Evolutionary conservation across 139 green algal species (phyloP), one percentile per base, ranked within the genome.

Genomic region (Chlorella sp.): DNA sequence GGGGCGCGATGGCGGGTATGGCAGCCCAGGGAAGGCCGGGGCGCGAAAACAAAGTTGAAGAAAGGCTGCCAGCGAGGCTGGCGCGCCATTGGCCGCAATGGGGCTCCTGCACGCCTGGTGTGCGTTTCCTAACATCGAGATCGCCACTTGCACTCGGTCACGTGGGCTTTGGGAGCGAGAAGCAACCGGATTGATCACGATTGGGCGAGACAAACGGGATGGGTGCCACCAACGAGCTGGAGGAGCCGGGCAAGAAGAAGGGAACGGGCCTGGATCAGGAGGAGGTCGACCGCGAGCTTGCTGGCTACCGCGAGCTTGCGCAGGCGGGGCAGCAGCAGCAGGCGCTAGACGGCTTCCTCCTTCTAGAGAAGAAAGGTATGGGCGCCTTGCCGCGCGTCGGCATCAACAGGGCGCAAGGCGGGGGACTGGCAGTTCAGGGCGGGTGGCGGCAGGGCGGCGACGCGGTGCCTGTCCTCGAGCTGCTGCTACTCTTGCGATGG

Each of bases 321-420:
- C 75, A 81, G 60, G 28, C 69, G 68, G 91, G 88, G 32, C 79
- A 88, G 28, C 42, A 75, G 28, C 77, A 92, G 42, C 91, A 92
- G 57, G 94, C 95, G 0, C 81, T 99, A 0, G 96, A 99, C 48
- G 93, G 83, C 0, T 91, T 99, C 88, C 92, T 99, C 30, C 93
- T 91, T 30, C 81, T 99, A 24, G 97, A 99, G 93, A 99, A 99
- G 92, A 89, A 91, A 86, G 92, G 71, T 32, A 40, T 30, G 71
- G 24, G 30, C 39, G 71, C 48, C 48, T 57, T 30, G 71, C 64
- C 64, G 64, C 64, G 21, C 19, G 64, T 71, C 48, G 64, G 64
- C 64, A 71, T 26, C 30, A 39, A 15, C 32, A 16, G 71, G 32
- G 71, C 32, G 71, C 39, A 34, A 71, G 21, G 22, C 64, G 30